Conservation (phyloP, 495 filamentous ascomycete genomes). For the Neohortaea acidophila region DNA sequence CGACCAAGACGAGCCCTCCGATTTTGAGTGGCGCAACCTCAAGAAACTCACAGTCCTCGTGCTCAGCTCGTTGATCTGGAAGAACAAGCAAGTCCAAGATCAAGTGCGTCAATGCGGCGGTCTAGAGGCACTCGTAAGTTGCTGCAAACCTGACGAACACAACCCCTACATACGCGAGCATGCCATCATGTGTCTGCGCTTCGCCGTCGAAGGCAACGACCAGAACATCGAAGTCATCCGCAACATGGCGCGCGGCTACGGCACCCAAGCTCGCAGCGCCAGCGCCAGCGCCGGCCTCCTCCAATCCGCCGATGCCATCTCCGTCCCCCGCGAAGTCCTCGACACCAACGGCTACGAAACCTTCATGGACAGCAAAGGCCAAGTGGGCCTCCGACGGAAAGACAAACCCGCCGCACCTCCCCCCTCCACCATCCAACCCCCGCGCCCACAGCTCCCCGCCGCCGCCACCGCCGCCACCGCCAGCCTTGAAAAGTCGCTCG, state of each 20-base stretch:
- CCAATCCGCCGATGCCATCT: neutral
- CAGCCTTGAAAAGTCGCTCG: neutral
- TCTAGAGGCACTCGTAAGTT: conserved; percentile 70
- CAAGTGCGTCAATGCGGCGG: conserved; percentile 72
- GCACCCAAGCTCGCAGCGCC: neutral
- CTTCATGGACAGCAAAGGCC: conserved; percentile 26
- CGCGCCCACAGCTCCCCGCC: neutral
- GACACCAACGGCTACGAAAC: conserved; percentile 30
- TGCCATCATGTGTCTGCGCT: conserved; percentile 79
- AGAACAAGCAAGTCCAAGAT: conserved; percentile 63
- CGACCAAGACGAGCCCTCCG: conserved; percentile 54
- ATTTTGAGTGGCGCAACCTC: conserved; percentile 86
- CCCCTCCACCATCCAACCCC: neutral
- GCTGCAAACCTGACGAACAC: conserved; percentile 71
- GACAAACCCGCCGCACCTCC: conserved; percentile 3
- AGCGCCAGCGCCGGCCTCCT: neutral
- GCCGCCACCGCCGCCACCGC: neutral
- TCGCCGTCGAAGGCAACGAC: conserved; percentile 67
- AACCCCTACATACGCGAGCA: conserved; percentile 85
- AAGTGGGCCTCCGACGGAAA: conserved; percentile 23
- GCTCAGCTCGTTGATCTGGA: conserved; percentile 66
- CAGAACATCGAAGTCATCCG: conserved; percentile 64
- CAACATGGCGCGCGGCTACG: conserved; percentile 31
- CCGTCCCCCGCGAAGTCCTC: conserved; percentile 26
- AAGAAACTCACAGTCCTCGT: conserved; percentile 86